These are phyloP conservation scores for Geranium brycei DNA, from an alignment of 345 rosid genomes.

Conservation along the genomic window DNA sequence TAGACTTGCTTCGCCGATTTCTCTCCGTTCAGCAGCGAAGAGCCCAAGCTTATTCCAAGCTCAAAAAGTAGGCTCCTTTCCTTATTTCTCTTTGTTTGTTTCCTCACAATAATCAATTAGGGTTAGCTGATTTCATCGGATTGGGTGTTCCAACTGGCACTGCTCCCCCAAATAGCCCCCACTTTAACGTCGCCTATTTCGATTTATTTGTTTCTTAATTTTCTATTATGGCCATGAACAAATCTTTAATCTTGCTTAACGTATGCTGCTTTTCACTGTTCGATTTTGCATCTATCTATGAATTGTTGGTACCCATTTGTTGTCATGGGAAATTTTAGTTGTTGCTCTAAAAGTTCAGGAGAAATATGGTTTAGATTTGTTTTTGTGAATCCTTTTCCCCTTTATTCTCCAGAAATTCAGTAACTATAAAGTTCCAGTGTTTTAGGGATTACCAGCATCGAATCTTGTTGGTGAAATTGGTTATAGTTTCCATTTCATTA, in stretches of 20 bases:
- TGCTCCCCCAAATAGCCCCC: no score
- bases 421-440: not conserved
- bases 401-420: not conserved
- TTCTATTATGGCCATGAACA: not conserved
- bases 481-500: no score
- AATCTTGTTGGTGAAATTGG: no score
- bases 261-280: not conserved
- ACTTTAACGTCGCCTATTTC: not conserved
- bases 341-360: not conserved
- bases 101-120: not conserved
- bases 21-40: slow-evolving; percentile 69
- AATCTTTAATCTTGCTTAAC: not conserved
- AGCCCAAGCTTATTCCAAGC: slow-evolving; percentile 74
- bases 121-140: not conserved
- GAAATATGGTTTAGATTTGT: not conserved
- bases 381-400: no score
- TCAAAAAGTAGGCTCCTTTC: slow-evolving; percentile 35
- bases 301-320: not conserved
- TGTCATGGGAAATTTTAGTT: no score
- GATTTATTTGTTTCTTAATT: not conserved
- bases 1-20: slow-evolving; percentile 47
- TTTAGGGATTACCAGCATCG: not conserved
- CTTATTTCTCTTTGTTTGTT: not conserved
- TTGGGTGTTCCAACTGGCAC: not conserved
- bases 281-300: not conserved